Conservation (phyloP, 2,329 filamentous ascomycete species). For the Sclerotinia trifoliorum region DNA sequence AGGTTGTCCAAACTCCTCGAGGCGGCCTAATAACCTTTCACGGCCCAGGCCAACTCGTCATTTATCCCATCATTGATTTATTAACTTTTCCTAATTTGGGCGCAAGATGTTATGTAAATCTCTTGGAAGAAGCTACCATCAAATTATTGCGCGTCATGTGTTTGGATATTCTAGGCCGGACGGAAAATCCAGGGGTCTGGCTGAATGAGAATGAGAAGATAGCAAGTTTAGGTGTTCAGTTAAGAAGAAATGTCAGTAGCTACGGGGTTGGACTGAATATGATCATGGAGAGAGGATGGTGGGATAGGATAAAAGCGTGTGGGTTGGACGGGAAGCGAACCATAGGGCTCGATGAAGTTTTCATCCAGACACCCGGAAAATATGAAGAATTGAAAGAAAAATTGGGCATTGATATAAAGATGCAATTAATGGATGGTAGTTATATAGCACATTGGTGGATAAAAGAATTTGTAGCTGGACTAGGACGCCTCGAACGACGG, state of each 20-base stretch:
- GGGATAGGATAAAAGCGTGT: slow-evolving; percentile 80
- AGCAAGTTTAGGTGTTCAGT: slow-evolving; percentile 87
- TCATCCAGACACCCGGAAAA: not conserved
- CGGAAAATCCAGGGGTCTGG: slow-evolving; percentile 56
- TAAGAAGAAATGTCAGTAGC: slow-evolving; percentile 77
- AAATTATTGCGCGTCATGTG: not conserved
- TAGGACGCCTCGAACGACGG: not conserved
- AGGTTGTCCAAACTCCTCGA: slow-evolving; percentile 50
- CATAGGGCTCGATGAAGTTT: slow-evolving; percentile 60
- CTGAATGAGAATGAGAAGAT: slow-evolving; percentile 61
- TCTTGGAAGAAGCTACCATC: slow-evolving; percentile 9
- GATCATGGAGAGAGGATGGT: slow-evolving; percentile 62
- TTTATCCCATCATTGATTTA: slow-evolving; percentile 83
- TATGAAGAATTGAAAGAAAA: not conserved
- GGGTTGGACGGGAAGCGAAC: slow-evolving; percentile 76
- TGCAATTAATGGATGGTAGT: not conserved
- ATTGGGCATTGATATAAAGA: too few relatives aligned
- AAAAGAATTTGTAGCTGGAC: not conserved
- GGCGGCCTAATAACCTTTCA: slow-evolving; percentile 95
- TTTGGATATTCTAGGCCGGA: slow-evolving; percentile 38
- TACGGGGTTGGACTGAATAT: slow-evolving; percentile 83
- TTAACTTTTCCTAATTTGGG: not conserved
- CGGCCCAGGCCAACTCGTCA: slow-evolving; percentile 85
- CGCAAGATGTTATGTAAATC: slow-evolving; percentile 2
- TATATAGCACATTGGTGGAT: not conserved